These are phyloP conservation scores for Agaricales sp. DNA, from an alignment of 1,284 basidiomycete species.

Conservation along the genomic window DNA sequence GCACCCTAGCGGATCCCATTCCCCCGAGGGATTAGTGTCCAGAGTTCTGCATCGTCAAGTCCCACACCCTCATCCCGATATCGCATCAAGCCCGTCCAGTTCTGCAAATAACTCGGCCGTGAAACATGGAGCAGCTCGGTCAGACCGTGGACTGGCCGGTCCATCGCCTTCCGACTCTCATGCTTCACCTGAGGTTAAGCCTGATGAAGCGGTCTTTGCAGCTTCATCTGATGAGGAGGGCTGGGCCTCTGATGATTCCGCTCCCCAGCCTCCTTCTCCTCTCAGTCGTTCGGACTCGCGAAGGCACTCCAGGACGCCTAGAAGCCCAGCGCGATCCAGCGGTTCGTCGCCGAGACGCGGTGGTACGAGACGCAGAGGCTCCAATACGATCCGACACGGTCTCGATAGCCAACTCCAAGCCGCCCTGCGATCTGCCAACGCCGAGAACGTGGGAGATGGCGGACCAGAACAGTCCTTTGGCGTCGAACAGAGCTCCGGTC, in stretches of 20 bases:
- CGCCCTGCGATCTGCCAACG: neutral
- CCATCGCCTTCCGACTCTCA: neutral
- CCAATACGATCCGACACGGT: neutral
- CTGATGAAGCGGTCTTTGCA: neutral
- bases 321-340: neutral
- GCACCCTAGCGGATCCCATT: neutral
- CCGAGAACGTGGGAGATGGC: neutral
- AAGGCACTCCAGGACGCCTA: neutral
- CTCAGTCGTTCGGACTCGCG: neutral
- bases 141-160: neutral
- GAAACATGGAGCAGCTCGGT: neutral
- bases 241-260: neutral
- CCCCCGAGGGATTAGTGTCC: neutral
- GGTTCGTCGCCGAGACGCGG: neutral
- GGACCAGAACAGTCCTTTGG: too few relatives aligned
- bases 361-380: neutral
- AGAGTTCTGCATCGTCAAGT: neutral
- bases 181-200: neutral
- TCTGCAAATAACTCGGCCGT: neutral
- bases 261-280: neutral
- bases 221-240: neutral
- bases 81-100: neutral
- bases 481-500: neutral
- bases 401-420: neutral
- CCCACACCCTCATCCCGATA: neutral